Percentiles rank a stretch among this genome's conserved stretches.
Conservation (phyloP, 305 asterid species). For the Solanum hybrid region DNA sequence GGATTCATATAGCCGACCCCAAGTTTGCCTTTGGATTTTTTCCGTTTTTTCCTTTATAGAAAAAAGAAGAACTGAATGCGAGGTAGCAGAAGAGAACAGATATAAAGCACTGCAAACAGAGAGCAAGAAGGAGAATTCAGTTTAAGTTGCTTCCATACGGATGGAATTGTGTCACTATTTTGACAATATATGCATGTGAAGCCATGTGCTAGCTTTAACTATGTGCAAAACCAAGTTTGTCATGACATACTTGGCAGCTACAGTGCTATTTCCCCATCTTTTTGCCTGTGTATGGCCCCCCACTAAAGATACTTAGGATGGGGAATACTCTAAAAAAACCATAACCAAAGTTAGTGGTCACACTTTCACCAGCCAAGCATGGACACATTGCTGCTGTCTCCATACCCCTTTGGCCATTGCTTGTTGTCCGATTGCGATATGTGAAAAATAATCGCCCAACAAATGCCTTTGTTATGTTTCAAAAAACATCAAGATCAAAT, state of each 20-base stretch:
- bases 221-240: constrained; percentile 15
- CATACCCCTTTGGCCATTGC: constrained; percentile 10
- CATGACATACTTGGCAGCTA: constrained; percentile 7
- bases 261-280: background rate
- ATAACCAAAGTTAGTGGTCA: constrained; percentile 14
- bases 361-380: constrained; percentile 2
- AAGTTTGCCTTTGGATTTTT: background rate
- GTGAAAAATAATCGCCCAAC: background rate
- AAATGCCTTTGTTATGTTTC: background rate
- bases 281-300: background rate
- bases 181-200: constrained; percentile 19
- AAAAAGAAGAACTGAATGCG: background rate
- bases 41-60: background rate
- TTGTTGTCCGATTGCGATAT: constrained; percentile 7
- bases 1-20: background rate
- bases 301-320: constrained; percentile 5
- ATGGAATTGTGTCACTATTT: constrained; percentile 1
- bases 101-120: background rate
- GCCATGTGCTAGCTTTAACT: constrained; percentile 16
- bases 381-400: constrained; percentile 1
- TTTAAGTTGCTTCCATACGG: background rate
- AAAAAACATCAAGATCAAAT: background rate
- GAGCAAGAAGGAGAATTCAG: background rate
- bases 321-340: constrained; percentile 1
- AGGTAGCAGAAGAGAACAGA: background rate